Conservation (phyloP, 495 filamentous ascomycete genomes). For the Cetradonia linearis region DNA sequence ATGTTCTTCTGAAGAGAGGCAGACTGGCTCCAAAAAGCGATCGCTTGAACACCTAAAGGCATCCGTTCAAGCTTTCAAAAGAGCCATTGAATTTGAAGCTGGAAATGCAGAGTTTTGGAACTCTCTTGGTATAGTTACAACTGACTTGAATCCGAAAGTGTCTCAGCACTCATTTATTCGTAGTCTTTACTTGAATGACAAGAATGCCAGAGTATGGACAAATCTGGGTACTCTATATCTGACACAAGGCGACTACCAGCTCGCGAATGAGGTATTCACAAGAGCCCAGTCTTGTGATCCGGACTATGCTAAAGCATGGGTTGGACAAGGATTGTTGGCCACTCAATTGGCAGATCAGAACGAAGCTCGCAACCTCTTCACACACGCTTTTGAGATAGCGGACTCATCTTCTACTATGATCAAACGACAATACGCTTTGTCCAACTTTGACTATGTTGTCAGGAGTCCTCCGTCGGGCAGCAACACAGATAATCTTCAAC, state of each 20-base stretch:
- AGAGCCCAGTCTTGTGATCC: constrained; percentile 89
- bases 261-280: constrained; percentile 82
- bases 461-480: constrained; percentile 47
- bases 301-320: constrained; percentile 84
- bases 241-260: constrained; percentile 65
- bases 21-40: constrained; percentile 34
- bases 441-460: constrained; percentile 68
- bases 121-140: constrained; percentile 82
- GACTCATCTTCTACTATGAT: constrained; percentile 58
- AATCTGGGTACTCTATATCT: constrained; percentile 84
- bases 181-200: constrained; percentile 84
- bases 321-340: constrained; percentile 83
- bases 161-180: constrained; percentile 93
- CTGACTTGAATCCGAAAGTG: constrained; percentile 70
- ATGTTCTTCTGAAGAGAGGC: constrained; percentile 41
- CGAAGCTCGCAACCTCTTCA: constrained; percentile 76
- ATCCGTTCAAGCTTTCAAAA: constrained; percentile 86
- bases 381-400: constrained; percentile 91
- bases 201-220: constrained; percentile 72
- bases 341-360: constrained; percentile 56
- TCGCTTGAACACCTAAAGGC: constrained; percentile 61
- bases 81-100: constrained; percentile 89
- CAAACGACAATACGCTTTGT: constrained; percentile 65
- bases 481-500: constrained; percentile 53
- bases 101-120: constrained; percentile 98